Evolutionary conservation across 2,329 filamentous ascomycete species (phyloP).

Genomic region (Verticillium klebahnii): DNA sequence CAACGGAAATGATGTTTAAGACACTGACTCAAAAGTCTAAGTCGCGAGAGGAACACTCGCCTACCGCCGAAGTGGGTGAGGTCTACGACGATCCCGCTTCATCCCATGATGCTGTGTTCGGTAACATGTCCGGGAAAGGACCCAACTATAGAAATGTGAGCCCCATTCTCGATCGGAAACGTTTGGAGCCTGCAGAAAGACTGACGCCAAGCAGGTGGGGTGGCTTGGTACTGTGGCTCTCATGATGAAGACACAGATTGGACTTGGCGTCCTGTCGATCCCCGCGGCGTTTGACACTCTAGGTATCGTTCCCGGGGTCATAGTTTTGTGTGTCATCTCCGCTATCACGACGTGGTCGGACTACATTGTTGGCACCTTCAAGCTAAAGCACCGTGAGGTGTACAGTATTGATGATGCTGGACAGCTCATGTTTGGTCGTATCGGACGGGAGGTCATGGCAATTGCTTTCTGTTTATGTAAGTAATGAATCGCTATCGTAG

Average conservation of each 20-base stretch:
- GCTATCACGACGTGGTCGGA: constrained; percentile 42
- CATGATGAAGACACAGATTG: constrained; percentile 42
- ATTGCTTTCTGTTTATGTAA: constrained; percentile 27
- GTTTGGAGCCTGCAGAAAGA: neutral
- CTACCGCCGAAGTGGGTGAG: constrained; percentile 5
- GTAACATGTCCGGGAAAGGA: constrained; percentile 21
- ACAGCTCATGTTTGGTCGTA: constrained; percentile 39
- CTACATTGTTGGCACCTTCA: constrained; percentile 46
- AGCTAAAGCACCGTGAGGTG: constrained; percentile 41
- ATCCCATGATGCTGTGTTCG: constrained; percentile 23
- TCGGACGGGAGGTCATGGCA: constrained; percentile 37
- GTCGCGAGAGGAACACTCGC: neutral
- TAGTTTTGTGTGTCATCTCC: constrained; percentile 33
- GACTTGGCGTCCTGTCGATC: constrained; percentile 44
- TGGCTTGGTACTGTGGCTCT: constrained; percentile 37
- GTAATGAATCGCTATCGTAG: neutral
- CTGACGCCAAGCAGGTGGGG: constrained; percentile 24
- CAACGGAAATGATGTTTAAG: neutral
- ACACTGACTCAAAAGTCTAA: neutral
- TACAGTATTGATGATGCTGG: constrained; percentile 50
- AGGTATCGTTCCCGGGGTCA: constrained; percentile 43
- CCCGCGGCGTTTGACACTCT: constrained; percentile 38
- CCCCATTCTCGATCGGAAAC: neutral
- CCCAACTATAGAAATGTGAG: constrained; percentile 25
- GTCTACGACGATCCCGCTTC: constrained; percentile 3